Evolutionary conservation across 2,329 filamentous ascomycete genomes (phyloP).

Genomic region (Pseudogymnoascus sp.): DNA sequence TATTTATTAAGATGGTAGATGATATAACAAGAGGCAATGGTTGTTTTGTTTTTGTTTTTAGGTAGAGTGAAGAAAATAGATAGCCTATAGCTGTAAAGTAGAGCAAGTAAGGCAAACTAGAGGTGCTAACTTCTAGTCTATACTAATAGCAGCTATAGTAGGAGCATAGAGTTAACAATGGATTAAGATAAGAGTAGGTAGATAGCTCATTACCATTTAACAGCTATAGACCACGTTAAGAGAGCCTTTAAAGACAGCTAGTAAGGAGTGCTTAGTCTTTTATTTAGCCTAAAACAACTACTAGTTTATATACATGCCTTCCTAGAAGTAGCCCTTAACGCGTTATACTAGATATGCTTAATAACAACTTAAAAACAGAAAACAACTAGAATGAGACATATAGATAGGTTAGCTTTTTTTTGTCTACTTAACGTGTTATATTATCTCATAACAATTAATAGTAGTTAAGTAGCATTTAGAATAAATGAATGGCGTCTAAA

Average conservation of each 20-base stretch:
- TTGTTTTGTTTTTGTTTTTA: background rate
- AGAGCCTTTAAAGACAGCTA: background rate
- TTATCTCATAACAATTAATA: too few relatives aligned
- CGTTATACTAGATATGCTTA: too few relatives aligned
- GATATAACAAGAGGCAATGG: background rate
- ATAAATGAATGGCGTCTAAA: too few relatives aligned
- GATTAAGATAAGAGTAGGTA: background rate
- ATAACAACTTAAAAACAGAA: too few relatives aligned
- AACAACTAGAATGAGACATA: too few relatives aligned
- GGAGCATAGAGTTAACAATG: background rate
- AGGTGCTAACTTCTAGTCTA: background rate
- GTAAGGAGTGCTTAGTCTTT: background rate
- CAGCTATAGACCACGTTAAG: background rate
- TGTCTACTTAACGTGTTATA: too few relatives aligned
- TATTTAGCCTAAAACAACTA: background rate
- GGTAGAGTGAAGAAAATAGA: background rate
- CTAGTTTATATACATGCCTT: background rate
- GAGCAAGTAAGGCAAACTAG: background rate
- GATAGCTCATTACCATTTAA: background rate
- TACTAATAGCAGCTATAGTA: background rate
- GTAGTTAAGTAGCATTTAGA: too few relatives aligned
- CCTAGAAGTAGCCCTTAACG: too few relatives aligned
- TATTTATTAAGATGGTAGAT: slow-evolving; percentile 1
- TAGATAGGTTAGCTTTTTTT: too few relatives aligned
- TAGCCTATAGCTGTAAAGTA: background rate